Evolutionary conservation across 2,329 filamentous ascomycete species (phyloP), one percentile per base, ranked within the genome.

Genomic region (Paecilomyces sp.): DNA sequence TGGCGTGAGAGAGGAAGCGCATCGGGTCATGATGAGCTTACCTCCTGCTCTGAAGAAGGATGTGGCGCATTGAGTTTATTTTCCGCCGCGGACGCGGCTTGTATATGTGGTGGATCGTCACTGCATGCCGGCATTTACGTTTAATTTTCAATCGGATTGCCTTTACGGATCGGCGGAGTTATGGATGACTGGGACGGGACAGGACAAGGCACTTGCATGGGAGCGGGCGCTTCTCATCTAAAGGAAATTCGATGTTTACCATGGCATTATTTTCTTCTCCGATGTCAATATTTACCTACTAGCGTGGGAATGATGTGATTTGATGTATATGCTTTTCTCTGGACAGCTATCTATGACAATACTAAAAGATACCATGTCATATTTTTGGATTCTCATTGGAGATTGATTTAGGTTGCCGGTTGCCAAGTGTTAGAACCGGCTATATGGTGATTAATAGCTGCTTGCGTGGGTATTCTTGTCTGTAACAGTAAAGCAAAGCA

Each of bases 1-100:
- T 41, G 65, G 64, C 6, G 74, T 78, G 6, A 73, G 76, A 50
- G 74, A 76, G n/a, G 79, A 82, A 65, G 83, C 75, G 13, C 71
- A 75, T 55, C 69, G 69, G 18, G 66, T 77, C 36, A 71, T 76
- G 63, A 70, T 70, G 61, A 68, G 67, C 28, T 64, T 79, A 53
- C 76, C 76, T 4, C 61, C 70, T 22, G 68, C 70, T 34, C 61
- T 77, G 65, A 76, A 72, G 62, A 68, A 70, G 53, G 57, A 65
- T 9, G 55, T 25, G 33, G n/a, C 28, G 2, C 22, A 53, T 15
- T 53, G 51, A 53, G 51, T 25, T 6, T 8, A 53, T 30, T 18
- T 47, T 22, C n/a, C 18, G 41, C 6, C 9, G 31, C 31, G 8
- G 31, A 33, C 18, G 8, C n/a, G 41, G 41, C n/a, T 8, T 22